Base-by-base conservation (phyloP, 2,329 filamentous ascomycete species). In the Epichloe sp. region DNA sequence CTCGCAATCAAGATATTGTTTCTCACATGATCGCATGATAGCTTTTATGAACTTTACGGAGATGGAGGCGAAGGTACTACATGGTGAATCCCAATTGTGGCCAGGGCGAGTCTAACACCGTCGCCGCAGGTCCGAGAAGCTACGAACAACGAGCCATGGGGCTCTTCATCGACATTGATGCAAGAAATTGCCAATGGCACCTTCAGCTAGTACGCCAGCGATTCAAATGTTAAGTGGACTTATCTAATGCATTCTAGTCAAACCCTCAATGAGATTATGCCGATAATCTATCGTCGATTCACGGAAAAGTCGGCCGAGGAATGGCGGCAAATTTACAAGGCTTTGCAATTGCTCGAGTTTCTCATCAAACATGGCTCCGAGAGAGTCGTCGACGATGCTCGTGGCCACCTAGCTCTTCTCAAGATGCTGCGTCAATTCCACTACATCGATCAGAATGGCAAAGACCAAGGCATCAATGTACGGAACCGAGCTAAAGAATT, bases 401-500 rank as follows among this genome's bases (percentile, higher is more conserved):
- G 93, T 60, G 90, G 90, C 52, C 93, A 98, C 67, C 81, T 98
- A 55, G 94, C 91, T 15, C 82, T 97, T 10, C 79, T 98, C 54
- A 95, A 96, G 71, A 98, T 98, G 93, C 80, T 98, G 51, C 87
- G 90, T 52, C 93, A 98, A 67, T 98, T 98, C 70, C 93, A 98
- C 71, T 98, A 77, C 70, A 97, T 98, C 68, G 82, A 98, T 64
- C 77, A 80, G 65, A 97, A 97, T 68, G 93, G 93, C 67, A 98
- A 98, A 69, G 93, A 98, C 65, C 93, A 98, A 69, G 93, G 93
- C 54, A 82, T 98, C 68, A 98, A 98, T 64, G 93, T 98, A 53
- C 85, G 93, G 58, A 97, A 97, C 71, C 81, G 93, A 57, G 89
- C 93, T 58, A 96, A 96, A 71, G 93, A 98, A 71, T 76, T 98